Conservation (phyloP, 2,329 filamentous ascomycete species). For the Didymellaceae sp. region DNA sequence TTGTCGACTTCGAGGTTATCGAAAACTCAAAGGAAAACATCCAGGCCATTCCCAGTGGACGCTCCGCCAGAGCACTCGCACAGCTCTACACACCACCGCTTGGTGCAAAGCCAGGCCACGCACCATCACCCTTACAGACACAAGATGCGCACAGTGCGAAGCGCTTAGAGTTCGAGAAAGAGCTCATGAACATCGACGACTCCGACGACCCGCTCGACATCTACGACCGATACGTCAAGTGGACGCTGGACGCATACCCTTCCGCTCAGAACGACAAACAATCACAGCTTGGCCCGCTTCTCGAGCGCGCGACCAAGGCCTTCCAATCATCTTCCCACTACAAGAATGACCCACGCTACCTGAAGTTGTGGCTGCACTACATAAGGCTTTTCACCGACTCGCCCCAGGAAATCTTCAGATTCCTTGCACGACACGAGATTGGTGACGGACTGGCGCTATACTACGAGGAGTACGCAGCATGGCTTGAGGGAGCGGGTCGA, state of each 20-base stretch:
- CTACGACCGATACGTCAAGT: conserved; percentile 95
- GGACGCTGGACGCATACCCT: conserved; percentile 94
- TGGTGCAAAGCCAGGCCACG: conserved; percentile 55
- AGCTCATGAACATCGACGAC: conserved; percentile 78
- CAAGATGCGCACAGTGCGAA: conserved; percentile 79
- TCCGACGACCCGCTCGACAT: conserved; percentile 94
- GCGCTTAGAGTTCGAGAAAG: conserved; percentile 83
- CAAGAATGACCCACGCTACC: conserved; percentile 91
- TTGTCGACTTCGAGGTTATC: conserved; percentile 82
- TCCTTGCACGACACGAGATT: conserved; percentile 84
- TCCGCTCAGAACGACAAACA: conserved; percentile 89
- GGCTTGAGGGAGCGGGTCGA: conserved; percentile 82
- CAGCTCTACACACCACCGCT: conserved; percentile 74
- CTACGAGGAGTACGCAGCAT: conserved; percentile 95
- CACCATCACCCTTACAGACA: conserved; percentile 68
- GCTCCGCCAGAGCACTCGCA: conserved; percentile 88
- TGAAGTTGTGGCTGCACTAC: conserved; percentile 93
- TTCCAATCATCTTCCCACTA: conserved; percentile 88
- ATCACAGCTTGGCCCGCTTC: conserved; percentile 85
- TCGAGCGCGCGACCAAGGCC: conserved; percentile 90
- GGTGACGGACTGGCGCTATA: conserved; percentile 88
- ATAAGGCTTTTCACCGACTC: conserved; percentile 90
- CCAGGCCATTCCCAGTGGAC: conserved; percentile 83
- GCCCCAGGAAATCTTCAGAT: conserved; percentile 92
- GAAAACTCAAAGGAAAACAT: conserved; percentile 99